Percentiles rank a stretch among this genome's conserved stretches.
Conservation (phyloP, 2,329 filamentous ascomycete genomes). For the Phialophora expanda region DNA sequence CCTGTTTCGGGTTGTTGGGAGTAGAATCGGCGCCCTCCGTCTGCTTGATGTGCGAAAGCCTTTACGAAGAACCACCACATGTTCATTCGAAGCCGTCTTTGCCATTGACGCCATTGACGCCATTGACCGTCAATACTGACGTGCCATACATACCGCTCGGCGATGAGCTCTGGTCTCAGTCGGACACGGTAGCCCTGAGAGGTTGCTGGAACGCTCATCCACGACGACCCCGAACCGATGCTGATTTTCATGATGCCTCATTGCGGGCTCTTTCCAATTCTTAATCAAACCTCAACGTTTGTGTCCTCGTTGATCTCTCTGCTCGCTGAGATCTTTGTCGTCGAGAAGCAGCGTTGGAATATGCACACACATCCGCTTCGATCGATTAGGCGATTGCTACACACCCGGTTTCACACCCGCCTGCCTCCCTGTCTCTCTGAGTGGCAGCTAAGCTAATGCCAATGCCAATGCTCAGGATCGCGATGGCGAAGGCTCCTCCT, state of each 20-base stretch:
- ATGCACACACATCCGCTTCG: background rate
- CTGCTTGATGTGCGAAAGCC: background rate
- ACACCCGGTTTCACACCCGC: background rate
- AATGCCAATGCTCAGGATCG: background rate
- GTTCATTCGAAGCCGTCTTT: background rate
- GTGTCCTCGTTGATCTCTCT: background rate
- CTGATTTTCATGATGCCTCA: background rate
- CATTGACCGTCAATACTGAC: background rate
- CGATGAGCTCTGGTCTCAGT: background rate
- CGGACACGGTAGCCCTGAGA: background rate
- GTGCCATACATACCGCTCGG: background rate
- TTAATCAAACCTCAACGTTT: background rate
- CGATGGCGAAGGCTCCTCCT: background rate
- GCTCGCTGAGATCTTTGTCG: background rate
- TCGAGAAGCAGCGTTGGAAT: background rate
- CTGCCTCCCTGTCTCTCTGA: background rate
- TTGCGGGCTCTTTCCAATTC: background rate
- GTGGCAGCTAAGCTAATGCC: background rate
- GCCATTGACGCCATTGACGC: constrained; percentile 5
- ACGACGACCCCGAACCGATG: background rate
- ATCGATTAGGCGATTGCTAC: background rate
- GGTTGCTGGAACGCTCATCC: background rate
- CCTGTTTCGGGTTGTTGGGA: constrained; percentile 14
- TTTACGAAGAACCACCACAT: background rate
- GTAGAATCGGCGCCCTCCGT: constrained; percentile 17